Base-by-base conservation (phyloP, 768 basidiomycete genomes). In the Leccinellum albellum region DNA sequence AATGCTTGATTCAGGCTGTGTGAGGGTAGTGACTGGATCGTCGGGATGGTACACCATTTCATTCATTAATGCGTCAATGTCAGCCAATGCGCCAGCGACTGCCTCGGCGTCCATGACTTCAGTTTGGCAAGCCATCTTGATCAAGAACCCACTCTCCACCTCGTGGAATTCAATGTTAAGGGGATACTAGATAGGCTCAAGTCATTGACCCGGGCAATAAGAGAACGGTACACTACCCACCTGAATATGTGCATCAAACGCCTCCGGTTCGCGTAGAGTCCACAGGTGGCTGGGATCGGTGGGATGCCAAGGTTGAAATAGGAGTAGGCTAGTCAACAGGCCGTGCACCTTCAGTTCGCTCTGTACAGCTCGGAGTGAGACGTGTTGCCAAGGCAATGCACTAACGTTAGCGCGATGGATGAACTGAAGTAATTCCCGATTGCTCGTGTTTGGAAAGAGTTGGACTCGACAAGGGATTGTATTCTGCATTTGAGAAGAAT, bases 401-500 rank as follows among this genome's bases (percentile, higher is more conserved):
- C 73, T 67, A 28, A 78, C 61, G 52, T 80, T 79, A 17, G 57
- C 55, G 29, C 64, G 56, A 47, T 81, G 79, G 26, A 80, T 68
- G 9, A 61, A 61, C 44, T 62, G 67, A 26, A 80, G 66, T 4
- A 79, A 48, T 7, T 73, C 73, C 32, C 65, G 66, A 54, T 76
- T 78, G 4, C 49, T 62, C 45, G 62, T 54, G 6, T 47, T 47
- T 14, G 47, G 52, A 12, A 55, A 58, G 31, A 80, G 44, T n/a
- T 54, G 68, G 49, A 80, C 63, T 9, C 79, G 75, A 51, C 73
- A 79, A 6, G 79, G 79, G 17, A 80, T 66, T 1, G 79, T 80
- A 57, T 78, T 81, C 79, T 80, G 24, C 20, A 33, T 50, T 55
- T n/a, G 35, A 50, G 24, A 45, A 6, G 4, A 42, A 33, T 32